Base-by-base conservation (phyloP, 352 stramenopile genomes). In the Plasmopara halstedii region DNA sequence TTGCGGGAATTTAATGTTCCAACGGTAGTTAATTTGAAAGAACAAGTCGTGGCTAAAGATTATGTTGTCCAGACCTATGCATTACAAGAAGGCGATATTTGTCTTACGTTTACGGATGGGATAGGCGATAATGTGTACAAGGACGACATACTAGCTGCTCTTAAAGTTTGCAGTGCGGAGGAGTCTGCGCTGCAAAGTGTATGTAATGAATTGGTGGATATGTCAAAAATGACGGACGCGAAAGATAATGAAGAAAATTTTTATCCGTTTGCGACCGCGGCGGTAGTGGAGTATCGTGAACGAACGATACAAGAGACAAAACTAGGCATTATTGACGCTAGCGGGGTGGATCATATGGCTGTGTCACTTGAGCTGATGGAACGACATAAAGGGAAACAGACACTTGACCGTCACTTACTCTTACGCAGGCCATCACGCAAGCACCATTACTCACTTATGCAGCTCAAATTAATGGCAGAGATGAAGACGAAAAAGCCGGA, bases 111-210 rank as follows among this genome's bases (percentile, higher is more conserved):
- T 46, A 85, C 73, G 10, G 80, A 91, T 34, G 80, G 80, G 32
- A 36, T 91, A 29, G 73, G 67, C 46, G 80, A 91, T 46, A 91
- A 91, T 42, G 29, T 91, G 20, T 91, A 86, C 62, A 85, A 85
- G 43, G 70, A 86, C 31, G 76, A 91, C 37, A 67, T 91, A 25
- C 43, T 70, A 9, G 47, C 41, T 2, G 59, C 46, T 18, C 38
- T 67, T 0, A 42, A 29, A 11, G 19, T 59, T 6, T 68, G 50
- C 48, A 45, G 52, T 4, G 47, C 50, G 18, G 26, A 56, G 11
- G 51, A 45, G 14, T 27, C 42, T 0, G 59, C 50, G 20, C 54
- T 85, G 2, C 70, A 88, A 42, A 45, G 53, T 22, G 53, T 78
- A 10, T 83, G 73, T 19, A 63, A 88, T 25, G 45, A 59, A 31